These are phyloP conservation scores for Nitzschia palea DNA, from an alignment of 108 stramenopile genomes.

Conservation along the genomic window DNA sequence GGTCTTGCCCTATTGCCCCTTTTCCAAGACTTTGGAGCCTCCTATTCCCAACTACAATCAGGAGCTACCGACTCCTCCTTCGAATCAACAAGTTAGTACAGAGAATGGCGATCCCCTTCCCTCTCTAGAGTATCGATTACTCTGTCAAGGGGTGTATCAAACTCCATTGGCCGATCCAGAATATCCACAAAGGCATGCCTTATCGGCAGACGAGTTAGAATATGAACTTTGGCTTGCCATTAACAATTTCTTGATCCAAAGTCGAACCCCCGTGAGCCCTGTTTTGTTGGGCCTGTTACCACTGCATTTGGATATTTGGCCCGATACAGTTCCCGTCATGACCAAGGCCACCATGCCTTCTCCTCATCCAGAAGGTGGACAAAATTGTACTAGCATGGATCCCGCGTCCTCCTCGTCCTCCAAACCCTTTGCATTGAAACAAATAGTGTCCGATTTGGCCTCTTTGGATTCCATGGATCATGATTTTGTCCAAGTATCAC, in stretches of 20 bases:
- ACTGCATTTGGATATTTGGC: slow-evolving; percentile 24
- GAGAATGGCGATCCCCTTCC: slow-evolving; percentile 9
- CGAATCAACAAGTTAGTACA: neutral
- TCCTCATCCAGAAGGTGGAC: neutral
- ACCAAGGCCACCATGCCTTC: neutral
- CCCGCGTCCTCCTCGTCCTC: neutral
- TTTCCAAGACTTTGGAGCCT: slow-evolving; percentile 25
- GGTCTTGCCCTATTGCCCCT: slow-evolving; percentile 61
- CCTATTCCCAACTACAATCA: neutral
- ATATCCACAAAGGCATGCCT: neutral
- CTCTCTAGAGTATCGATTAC: slow-evolving; percentile 50
- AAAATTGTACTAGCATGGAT: neutral
- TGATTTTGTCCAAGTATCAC: slow-evolving; percentile 35
- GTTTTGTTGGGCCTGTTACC: slow-evolving; percentile 54
- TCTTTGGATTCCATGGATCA: slow-evolving; percentile 16
- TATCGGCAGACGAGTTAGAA: slow-evolving; percentile 57
- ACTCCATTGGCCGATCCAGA: slow-evolving; percentile 15
- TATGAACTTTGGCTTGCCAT: slow-evolving; percentile 60
- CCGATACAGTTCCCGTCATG: neutral
- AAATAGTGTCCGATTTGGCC: neutral
- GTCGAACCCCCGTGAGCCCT: slow-evolving; percentile 42
- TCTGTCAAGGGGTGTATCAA: slow-evolving; percentile 44
- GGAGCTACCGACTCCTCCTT: too few relatives aligned
- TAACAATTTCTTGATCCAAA: slow-evolving; percentile 46
- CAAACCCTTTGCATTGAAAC: neutral